Evolutionary conservation across 768 basidiomycete genomes (phyloP), one percentile per base, ranked within the genome.

Genomic region (Crucibulum laeve): DNA sequence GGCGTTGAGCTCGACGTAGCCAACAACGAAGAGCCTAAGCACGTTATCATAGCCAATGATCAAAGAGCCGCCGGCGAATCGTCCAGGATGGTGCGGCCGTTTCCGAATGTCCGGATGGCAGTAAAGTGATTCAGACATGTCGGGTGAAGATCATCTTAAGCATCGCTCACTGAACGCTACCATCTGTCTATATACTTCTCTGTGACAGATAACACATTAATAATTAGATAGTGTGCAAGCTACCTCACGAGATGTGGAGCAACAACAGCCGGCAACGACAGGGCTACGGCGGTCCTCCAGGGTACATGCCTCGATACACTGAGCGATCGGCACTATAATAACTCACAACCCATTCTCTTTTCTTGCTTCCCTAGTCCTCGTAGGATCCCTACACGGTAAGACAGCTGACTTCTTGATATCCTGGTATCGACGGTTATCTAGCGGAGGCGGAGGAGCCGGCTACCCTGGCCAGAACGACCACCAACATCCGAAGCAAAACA

Each of bases 191-290:
- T 37, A 13, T 10, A 37, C 14, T 19, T 21, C 11, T n/a, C 18
- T 37, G 14, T 37, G 10, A n/a, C 19, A n/a, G 11, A 10, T 19
- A n/a, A 37, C 19, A n/a, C 35, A 10, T 18, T n/a, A n/a, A n/a
- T n/a, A n/a, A n/a, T n/a, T n/a, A n/a, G n/a, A n/a, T n/a, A n/a
- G n/a, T n/a, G n/a, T n/a, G n/a, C n/a, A n/a, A n/a, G 13, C 19
- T 44, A 40, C 18, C 26, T 19, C 18, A 28, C 19, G 36, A 26
- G 25, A 63, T 66, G 63, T 67, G 65, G 63, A 67, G 63, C 48
- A 56, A 59, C 45, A 47, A 56, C 40, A 61, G 60, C 45, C 48
- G 56, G 17, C 53, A 52, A 38, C 44, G 53, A 50, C 34, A 53
- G 52, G 33, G 45, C 49, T 14, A 43, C 53, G n/a, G n/a, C n/a